phyloP scores from a whole-genome alignment of 2,329 filamentous ascomycete genomes.

The Cytospora leucostoma region DNA sequence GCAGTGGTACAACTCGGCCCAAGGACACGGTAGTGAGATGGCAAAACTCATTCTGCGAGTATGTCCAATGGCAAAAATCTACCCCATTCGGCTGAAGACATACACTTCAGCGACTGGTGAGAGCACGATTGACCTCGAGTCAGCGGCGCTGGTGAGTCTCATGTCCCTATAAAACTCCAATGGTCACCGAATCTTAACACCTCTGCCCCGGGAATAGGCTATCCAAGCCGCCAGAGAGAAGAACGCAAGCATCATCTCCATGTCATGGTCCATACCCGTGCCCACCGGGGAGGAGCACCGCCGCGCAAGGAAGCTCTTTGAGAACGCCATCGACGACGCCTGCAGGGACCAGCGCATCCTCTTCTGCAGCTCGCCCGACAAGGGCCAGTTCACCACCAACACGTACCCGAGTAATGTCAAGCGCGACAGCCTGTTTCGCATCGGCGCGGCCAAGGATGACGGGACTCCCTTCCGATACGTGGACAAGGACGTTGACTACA shows the following conservation, averaged over 20 bases:
- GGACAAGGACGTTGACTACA: neutral
- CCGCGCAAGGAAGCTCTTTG: neutral
- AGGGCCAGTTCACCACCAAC: fast-evolving
- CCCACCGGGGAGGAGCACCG: fast-evolving
- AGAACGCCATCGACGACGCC: neutral
- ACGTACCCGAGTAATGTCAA: neutral
- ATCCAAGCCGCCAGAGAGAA: neutral
- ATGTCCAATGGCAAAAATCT: conserved; percentile 9
- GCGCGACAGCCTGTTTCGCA: neutral
- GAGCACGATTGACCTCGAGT: neutral
- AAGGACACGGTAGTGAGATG: conserved; percentile 1
- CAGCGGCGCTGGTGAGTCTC: conserved; percentile 7
- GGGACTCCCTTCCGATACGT: fast-evolving
- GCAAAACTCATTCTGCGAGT: conserved; percentile 2
- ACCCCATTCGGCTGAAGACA: neutral
- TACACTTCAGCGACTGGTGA: neutral
- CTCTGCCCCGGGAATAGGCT: neutral
- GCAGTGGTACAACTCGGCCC: neutral
- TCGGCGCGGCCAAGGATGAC: neutral
- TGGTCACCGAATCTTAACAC: neutral
- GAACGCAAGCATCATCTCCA: conserved; percentile 3
- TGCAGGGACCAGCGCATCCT: neutral
- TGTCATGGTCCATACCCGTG: neutral
- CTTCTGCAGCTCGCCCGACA: conserved; percentile 8
- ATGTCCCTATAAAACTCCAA: neutral